Conservation (phyloP, 1,284 basidiomycete genomes). For the Ganoderma boninense region DNA sequence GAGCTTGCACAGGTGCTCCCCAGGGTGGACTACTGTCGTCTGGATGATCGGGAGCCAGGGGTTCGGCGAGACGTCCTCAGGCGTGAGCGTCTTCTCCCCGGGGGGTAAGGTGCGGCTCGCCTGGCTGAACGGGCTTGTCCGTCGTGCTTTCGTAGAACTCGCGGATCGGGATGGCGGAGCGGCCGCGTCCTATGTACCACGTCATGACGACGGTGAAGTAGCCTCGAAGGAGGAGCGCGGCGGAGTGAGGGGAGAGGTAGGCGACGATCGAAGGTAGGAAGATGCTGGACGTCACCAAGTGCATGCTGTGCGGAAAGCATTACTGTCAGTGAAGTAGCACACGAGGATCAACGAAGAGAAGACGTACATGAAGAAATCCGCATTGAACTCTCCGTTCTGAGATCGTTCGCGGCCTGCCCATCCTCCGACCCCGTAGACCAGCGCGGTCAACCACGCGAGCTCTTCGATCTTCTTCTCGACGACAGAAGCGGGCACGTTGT, state of each 20-base stretch:
- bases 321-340: too few relatives aligned
- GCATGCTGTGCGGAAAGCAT: too few relatives aligned
- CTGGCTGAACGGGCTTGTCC: constrained; percentile 27
- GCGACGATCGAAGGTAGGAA: constrained; percentile 49
- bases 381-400: constrained; percentile 42
- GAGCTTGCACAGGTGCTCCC: constrained; percentile 68
- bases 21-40: constrained; percentile 57
- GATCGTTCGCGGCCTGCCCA: constrained; percentile 31
- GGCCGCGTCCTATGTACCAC: constrained; percentile 49
- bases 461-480: constrained; percentile 53
- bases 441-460: constrained; percentile 46
- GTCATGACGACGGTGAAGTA: constrained; percentile 48
- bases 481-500: constrained; percentile 43
- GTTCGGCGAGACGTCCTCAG: constrained; percentile 47
- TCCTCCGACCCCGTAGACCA: constrained; percentile 52
- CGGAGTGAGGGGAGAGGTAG: constrained; percentile 38
- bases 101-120: constrained; percentile 44
- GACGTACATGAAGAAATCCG: constrained; percentile 46
- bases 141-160: constrained; percentile 45
- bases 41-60: constrained; percentile 63
- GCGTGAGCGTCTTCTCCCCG: constrained; percentile 43
- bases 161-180: constrained; percentile 43
- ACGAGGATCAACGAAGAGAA: too few relatives aligned
- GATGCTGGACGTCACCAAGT: constrained; percentile 54
- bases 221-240: constrained; percentile 45